These are phyloP conservation scores for Phytophthora syringae DNA, from an alignment of 352 stramenopile genomes.

Conservation along the genomic window DNA sequence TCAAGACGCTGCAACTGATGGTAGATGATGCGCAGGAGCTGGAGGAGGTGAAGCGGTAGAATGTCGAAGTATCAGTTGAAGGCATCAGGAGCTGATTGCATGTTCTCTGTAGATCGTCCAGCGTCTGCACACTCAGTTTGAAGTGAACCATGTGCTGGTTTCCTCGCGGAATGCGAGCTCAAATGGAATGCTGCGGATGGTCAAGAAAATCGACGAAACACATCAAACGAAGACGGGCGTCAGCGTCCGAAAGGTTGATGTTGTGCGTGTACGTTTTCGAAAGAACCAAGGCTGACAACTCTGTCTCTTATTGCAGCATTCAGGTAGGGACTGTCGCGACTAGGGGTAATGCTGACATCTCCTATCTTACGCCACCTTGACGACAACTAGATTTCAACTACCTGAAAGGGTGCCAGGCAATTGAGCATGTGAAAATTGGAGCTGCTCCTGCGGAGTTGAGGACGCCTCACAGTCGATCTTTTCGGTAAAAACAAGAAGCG, in stretches of 20 bases:
- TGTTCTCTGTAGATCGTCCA: slow-evolving; percentile 50
- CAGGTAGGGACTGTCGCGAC: slow-evolving; percentile 28
- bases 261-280: not conserved
- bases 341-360: too few relatives aligned
- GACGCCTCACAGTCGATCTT: slow-evolving; percentile 24
- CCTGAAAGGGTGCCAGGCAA: slow-evolving; percentile 69
- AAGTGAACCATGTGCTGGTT: slow-evolving; percentile 68
- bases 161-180: slow-evolving; percentile 72
- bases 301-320: slow-evolving; percentile 41
- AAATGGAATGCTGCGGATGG: slow-evolving; percentile 67
- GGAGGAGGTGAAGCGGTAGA: slow-evolving; percentile 43
- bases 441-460: slow-evolving; percentile 34
- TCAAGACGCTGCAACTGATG: slow-evolving; percentile 68
- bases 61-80: not conserved
- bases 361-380: not conserved
- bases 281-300: slow-evolving; percentile 8
- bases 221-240: slow-evolving; percentile 53
- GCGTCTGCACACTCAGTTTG: slow-evolving; percentile 73
- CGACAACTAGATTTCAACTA: slow-evolving; percentile 75
- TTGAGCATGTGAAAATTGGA: slow-evolving; percentile 73
- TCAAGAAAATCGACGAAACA: slow-evolving; percentile 66
- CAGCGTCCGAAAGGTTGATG: slow-evolving; percentile 69
- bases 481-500: slow-evolving; percentile 19
- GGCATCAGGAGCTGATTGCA: not conserved
- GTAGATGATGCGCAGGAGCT: slow-evolving; percentile 50